phyloP scores from a whole-genome alignment of 345 rosid genomes.

The Euphorbia pulcherrima region DNA sequence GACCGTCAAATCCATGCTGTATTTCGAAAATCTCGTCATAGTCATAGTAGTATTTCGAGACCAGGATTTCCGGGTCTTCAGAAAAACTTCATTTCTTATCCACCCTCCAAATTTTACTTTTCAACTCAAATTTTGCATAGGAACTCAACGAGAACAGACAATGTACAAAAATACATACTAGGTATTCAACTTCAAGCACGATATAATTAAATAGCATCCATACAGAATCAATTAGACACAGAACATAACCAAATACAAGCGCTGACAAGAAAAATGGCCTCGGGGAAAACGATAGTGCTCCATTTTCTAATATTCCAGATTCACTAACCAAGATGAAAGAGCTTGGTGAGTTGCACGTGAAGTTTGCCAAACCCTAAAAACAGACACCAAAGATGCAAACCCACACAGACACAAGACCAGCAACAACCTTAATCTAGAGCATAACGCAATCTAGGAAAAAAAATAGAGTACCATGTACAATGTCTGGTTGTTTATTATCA shows the following conservation, averaged over 20 bases:
- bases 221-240: background rate
- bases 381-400: background rate
- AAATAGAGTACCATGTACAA: background rate
- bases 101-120: background rate
- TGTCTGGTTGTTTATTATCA: background rate
- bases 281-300: background rate
- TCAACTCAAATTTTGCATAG: background rate
- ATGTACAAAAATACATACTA: background rate
- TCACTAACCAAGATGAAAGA: slow-evolving; percentile 5
- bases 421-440: background rate
- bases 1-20: no score
- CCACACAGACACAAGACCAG: background rate
- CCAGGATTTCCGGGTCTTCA: background rate
- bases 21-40: no score
- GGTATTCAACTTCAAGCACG: background rate
- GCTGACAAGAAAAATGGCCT: background rate
- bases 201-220: background rate
- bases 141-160: background rate
- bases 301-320: background rate
- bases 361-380: background rate
- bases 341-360: background rate
- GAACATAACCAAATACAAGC: background rate
- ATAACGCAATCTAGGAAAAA: background rate
- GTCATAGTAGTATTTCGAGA: background rate
- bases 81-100: background rate